Evolutionary conservation across 441 rosid species (phyloP).

Genomic region (Pelargonium myrrhifolium): DNA sequence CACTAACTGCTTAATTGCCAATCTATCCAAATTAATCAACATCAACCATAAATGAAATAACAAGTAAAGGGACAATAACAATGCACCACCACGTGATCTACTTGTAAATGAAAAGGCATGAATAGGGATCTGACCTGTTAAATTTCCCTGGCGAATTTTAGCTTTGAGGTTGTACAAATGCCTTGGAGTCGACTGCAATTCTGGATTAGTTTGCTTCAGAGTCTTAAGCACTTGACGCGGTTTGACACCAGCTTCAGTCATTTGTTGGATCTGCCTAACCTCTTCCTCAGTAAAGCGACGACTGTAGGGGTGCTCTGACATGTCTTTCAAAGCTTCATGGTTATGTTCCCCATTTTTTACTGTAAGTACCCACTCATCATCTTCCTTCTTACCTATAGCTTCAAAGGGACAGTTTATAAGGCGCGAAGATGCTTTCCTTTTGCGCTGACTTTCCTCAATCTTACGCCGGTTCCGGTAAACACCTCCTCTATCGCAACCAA

Average conservation of each 20-base stretch:
- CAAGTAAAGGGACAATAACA: background rate
- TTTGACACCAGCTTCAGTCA: conserved; percentile 64
- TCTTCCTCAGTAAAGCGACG: conserved; percentile 55
- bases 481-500: conserved; percentile 67
- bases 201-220: conserved; percentile 50
- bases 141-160: conserved; percentile 52
- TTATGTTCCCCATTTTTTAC: conserved; percentile 49
- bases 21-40: no score
- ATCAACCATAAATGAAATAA: background rate
- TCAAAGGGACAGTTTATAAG: conserved; percentile 66
- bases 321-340: conserved; percentile 50
- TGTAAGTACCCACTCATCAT: conserved; percentile 48
- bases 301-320: conserved; percentile 59
- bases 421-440: conserved; percentile 48
- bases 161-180: conserved; percentile 66
- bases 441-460: conserved; percentile 42
- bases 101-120: background rate
- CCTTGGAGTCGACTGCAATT: conserved; percentile 52
- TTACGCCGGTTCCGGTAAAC: conserved; percentile 53
- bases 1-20: no score
- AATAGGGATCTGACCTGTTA: conserved; percentile 29
- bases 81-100: background rate
- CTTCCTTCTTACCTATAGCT: conserved; percentile 52
- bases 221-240: conserved; percentile 57
- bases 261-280: conserved; percentile 43